Percentiles rank a stretch among this genome's conserved stretches.
Conservation (phyloP, 108 stramenopile genomes). For the Stephanodiscus minutulus region DNA sequence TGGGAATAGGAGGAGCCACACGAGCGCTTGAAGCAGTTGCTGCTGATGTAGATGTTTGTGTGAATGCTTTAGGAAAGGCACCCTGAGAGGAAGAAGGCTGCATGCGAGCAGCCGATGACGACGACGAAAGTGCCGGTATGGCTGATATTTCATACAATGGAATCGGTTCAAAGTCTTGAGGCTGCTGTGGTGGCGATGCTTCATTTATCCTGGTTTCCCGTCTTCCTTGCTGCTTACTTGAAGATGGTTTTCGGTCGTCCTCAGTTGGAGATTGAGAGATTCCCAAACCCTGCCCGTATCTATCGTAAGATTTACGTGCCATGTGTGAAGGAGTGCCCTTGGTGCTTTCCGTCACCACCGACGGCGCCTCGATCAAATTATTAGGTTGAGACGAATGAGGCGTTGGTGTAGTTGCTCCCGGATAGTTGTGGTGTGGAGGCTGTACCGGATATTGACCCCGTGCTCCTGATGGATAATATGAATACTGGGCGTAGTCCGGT, state of each 20-base stretch:
- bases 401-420: not conserved
- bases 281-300: not conserved
- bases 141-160: slow-evolving; percentile 23
- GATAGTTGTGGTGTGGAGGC: slow-evolving; percentile 7
- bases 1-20: slow-evolving; percentile 3
- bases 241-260: slow-evolving; percentile 52
- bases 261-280: slow-evolving; percentile 22
- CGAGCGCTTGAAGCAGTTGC: not conserved
- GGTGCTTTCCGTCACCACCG: slow-evolving; percentile 12
- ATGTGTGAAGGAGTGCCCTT: slow-evolving; percentile 23
- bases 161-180: slow-evolving; percentile 33
- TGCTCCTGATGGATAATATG: slow-evolving; percentile 17
- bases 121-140: not conserved
- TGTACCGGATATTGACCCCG: slow-evolving; percentile 7
- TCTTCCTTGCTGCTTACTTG: slow-evolving; percentile 8
- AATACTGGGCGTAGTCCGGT: slow-evolving; percentile 14
- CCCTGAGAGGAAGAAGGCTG: not conserved
- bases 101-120: not conserved
- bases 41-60: not conserved
- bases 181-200: slow-evolving; percentile 1
- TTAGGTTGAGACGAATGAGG: not conserved
- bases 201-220: not conserved
- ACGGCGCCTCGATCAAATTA: slow-evolving; percentile 13
- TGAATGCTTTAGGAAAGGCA: not conserved
- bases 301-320: not conserved